Evolutionary conservation across 106 monocot species (phyloP), one percentile per base, ranked within the genome.

Genomic region (Allium sativum): DNA sequence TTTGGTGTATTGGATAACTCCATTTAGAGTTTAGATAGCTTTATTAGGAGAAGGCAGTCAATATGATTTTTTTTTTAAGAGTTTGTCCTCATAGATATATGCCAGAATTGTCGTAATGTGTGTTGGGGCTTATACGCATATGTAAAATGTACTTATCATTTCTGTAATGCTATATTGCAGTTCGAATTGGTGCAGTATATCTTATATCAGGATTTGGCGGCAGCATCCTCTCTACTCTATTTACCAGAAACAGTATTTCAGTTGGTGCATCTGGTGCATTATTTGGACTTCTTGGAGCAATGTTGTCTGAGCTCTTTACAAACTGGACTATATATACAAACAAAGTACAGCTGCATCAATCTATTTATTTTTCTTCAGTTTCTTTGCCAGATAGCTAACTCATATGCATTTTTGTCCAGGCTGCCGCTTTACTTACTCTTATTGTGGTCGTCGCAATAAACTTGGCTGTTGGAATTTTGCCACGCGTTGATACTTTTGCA

Each of bases 201-300:
- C 70, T 88, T 45, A 21, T 88, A 8, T 80, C 88, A 8, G 88
- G 88, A 18, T 31, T 88, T 48, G 83, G 78, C 13, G 88, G 88
- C 18, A 78, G 75, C 68, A 50, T 78, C 22, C 80, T 88, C 40
- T 81, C 88, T 58, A 66, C 77, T 21, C 74, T 84, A 9, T 78
- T 80, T 52, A 72, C 84, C 10, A 66, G 74, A 58, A 84, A 80
- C 46, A 70, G 56, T 63, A 73, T 84, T 20, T 84, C 88, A 0
- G 88, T 88, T 46, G 88, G 88, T 71, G 80, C 83, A 11, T 84
- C 88, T 11, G 88, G 83, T 75, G 83, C 88, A 40, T 67, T 88
- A n/a, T 84, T 84, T 61, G 88, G 88, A 19, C 83, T 88, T 44
- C 83, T 88, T 61, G 88, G 88, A 40, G 80, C 80, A 15, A 84